Evolutionary conservation across 2,329 filamentous ascomycete species (phyloP).

Genomic region (Ilyonectria robusta): DNA sequence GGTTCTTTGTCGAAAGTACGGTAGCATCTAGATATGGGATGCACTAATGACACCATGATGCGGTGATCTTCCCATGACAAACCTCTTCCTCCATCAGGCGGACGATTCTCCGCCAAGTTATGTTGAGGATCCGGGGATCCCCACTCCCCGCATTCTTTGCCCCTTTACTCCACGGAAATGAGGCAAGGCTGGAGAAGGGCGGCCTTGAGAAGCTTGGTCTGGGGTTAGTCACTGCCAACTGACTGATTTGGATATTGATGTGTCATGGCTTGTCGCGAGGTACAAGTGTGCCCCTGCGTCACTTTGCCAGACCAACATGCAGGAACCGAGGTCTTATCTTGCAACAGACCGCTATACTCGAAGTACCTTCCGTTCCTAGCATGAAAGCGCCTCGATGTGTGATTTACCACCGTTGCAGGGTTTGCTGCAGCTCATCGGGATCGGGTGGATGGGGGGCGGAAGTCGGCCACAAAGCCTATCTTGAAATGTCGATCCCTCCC

Average conservation of each 20-base stretch:
- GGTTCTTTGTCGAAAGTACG: conserved; percentile 2
- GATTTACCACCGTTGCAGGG: conserved; percentile 17
- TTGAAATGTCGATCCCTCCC: conserved; percentile 30
- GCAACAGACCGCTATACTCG: conserved; percentile 5
- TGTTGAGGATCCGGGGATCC: conserved; percentile 26
- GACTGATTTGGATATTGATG: conserved; percentile 17
- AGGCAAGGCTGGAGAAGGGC: conserved; percentile 15
- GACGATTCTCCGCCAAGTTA: conserved; percentile 18
- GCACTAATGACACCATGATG: neutral
- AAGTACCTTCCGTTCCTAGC: conserved; percentile 27
- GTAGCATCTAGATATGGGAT: conserved; percentile 4
- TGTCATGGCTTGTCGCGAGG: conserved; percentile 4
- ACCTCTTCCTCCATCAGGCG: conserved; percentile 1
- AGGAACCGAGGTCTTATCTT: conserved; percentile 29
- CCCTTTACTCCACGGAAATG: conserved; percentile 21
- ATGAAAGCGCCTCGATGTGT: conserved; percentile 16
- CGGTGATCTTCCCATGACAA: conserved; percentile 3
- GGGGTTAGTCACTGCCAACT: conserved; percentile 13
- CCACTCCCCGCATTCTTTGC: conserved; percentile 26
- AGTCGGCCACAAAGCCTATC: conserved; percentile 28
- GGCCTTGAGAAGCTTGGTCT: neutral
- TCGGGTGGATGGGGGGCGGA: conserved; percentile 17
- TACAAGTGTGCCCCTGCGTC: conserved; percentile 4
- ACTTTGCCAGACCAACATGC: conserved; percentile 16
- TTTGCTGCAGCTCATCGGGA: conserved; percentile 28